phyloP scores from a whole-genome alignment of 2,329 filamentous ascomycete species.

The Thielaviopsis euricoi region DNA sequence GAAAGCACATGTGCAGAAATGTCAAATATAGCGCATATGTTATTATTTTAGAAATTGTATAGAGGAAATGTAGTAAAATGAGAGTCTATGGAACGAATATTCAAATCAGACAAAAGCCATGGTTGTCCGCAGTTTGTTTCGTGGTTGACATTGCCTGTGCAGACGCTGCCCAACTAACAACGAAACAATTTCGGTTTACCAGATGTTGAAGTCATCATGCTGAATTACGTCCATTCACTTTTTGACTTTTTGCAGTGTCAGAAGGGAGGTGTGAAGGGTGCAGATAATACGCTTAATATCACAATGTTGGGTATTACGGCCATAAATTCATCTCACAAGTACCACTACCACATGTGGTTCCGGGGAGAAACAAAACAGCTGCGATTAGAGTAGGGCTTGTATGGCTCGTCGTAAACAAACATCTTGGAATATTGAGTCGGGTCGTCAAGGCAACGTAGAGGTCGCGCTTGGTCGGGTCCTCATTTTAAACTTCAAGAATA shows the following conservation, averaged over 20 bases:
- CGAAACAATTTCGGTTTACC: conserved; percentile 12
- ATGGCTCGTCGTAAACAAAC: not conserved
- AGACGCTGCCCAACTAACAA: not conserved
- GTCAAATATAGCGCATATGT: too few species aligned
- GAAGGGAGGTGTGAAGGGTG: too few species aligned
- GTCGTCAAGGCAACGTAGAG: conserved; percentile 53
- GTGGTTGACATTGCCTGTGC: conserved; percentile 1
- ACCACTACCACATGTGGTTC: too few species aligned
- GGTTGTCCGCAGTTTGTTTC: conserved; percentile 9
- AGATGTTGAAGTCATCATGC: conserved; percentile 11
- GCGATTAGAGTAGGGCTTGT: not conserved
- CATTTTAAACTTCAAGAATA: conserved; percentile 54
- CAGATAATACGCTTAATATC: not conserved
- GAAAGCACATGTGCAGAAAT: too few species aligned
- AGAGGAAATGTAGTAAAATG: not conserved
- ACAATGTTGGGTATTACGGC: not conserved
- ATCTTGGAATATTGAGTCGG: conserved; percentile 46
- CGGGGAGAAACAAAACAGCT: too few species aligned
- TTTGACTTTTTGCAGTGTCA: not conserved
- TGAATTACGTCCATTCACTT: not conserved
- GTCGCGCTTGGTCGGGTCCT: conserved; percentile 39
- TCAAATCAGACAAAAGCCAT: conserved; percentile 3
- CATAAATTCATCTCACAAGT: not conserved
- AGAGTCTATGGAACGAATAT: not conserved
- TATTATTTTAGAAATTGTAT: too few species aligned